These are phyloP conservation scores for Globisporangium spinosum DNA, from an alignment of 352 stramenopile species.

Conservation along the genomic window DNA sequence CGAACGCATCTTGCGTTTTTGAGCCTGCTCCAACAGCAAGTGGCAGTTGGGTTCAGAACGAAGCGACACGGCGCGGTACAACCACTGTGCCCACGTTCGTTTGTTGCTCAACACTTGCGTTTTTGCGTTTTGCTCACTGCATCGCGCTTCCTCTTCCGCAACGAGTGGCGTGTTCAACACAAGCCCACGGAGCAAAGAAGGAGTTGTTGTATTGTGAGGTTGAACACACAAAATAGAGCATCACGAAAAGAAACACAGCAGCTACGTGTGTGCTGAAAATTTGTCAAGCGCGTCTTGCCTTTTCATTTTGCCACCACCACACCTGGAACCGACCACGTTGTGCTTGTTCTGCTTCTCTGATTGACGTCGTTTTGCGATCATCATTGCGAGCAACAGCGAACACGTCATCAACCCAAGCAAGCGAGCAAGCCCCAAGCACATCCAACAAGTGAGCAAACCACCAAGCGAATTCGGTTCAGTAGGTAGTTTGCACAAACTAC, in stretches of 20 bases:
- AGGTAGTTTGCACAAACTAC: slow-evolving; percentile 35
- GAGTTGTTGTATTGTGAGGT: slow-evolving; percentile 19
- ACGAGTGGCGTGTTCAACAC: slow-evolving; percentile 1
- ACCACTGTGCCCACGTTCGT: background rate
- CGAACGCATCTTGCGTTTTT: slow-evolving; percentile 8
- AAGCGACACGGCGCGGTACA: slow-evolving; percentile 8
- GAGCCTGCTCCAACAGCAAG: slow-evolving; percentile 7
- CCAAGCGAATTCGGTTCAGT: slow-evolving; percentile 21
- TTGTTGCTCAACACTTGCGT: background rate
- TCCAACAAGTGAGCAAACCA: slow-evolving; percentile 10
- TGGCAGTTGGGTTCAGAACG: slow-evolving; percentile 16
- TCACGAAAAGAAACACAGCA: slow-evolving; percentile 16
- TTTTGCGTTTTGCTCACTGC: slow-evolving; percentile 5
- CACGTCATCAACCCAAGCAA: background rate
- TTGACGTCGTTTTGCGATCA: slow-evolving; percentile 11
- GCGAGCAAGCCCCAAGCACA: slow-evolving; percentile 4
- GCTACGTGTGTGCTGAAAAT: slow-evolving; percentile 19
- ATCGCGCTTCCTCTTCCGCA: slow-evolving; percentile 8
- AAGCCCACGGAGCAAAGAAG: slow-evolving; percentile 9
- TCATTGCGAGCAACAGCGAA: background rate
- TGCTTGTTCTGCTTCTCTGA: slow-evolving; percentile 13
- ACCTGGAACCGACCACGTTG: slow-evolving; percentile 9
- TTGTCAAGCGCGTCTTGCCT: slow-evolving; percentile 20
- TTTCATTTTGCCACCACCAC: slow-evolving; percentile 12
- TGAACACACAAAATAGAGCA: slow-evolving; percentile 24